Evolutionary conservation across 2,329 filamentous ascomycete genomes (phyloP), one percentile per base, ranked within the genome.

Genomic region (Cercospora sp.): DNA sequence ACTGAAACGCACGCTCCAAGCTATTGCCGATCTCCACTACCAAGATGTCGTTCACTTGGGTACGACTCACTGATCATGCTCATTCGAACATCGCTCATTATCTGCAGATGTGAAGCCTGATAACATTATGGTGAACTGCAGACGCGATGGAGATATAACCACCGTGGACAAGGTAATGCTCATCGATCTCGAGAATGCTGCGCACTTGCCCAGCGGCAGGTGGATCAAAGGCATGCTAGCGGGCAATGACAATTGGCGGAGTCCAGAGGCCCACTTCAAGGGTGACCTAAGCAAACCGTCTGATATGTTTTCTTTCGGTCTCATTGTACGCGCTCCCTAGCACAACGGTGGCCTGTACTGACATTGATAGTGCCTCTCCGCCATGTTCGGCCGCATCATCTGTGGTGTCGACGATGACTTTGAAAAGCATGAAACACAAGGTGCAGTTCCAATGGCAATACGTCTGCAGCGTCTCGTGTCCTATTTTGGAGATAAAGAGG

Each of bases 241-340:
- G 9, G 76, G 76, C 10, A 77, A 78, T 57, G 72, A 75, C 13
- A 76, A 77, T 58, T 78, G 75, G 76, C 74, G 77, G 9, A 77
- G 77, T 60, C 76, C 76, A 55, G 77, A 78, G 59, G 75, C 64
- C 2, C 72, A 76, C 39, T 67, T 77, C 23, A 74, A 69, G 48
- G 73, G 71, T 20, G 66, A 75, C 23, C 67, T 79, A 13, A 75
- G 73, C 63, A 78, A 76, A 61, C 72, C 75, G 2, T 33, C 77
- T 13, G 75, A 78, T 45, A 68, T 78, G 26, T 79, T 69, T 69
- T 76, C 73, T 6, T 78, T 77, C 36, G 75, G 76, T 6, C 55
- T 70, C 10, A 70, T 78, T 16, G 60, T 67, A 67, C n/a, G 65
- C 59, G 8, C 12, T 33, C 23, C 5, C n/a, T 20, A 16, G 23